Percentiles rank a stretch among this genome's conserved stretches.
Conservation (phyloP, 1,139 yeast genomes). For the Pichia sp. region DNA sequence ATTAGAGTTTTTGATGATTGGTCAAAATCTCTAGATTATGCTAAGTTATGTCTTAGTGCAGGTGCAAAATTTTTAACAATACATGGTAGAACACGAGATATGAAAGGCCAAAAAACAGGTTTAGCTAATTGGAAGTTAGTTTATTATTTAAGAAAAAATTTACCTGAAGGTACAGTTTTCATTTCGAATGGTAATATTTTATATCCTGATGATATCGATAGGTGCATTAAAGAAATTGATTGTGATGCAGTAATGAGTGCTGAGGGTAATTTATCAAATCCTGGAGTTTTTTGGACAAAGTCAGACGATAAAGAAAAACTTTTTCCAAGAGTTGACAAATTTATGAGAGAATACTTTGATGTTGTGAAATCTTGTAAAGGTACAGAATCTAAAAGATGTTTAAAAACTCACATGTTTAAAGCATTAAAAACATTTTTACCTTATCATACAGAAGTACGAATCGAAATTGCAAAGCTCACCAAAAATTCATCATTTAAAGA, state of each 20-base stretch:
- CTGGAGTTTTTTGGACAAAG: constrained; percentile 74
- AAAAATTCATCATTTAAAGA: constrained; percentile 42
- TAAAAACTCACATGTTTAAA: constrained; percentile 92
- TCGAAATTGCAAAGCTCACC: constrained; percentile 54
- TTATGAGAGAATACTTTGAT: constrained; percentile 83
- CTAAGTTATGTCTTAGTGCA: constrained; percentile 83
- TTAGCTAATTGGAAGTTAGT: constrained; percentile 88
- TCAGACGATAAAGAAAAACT: constrained; percentile 53
- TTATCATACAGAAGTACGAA: constrained; percentile 69
- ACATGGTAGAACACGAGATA: constrained; percentile 93
- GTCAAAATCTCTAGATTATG: constrained; percentile 80
- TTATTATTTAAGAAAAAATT: constrained; percentile 65
- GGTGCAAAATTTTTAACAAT: constrained; percentile 95
- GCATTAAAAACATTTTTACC: constrained; percentile 72
- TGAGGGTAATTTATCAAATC: constrained; percentile 89
- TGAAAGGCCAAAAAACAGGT: constrained; percentile 96
- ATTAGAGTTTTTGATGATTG: constrained; percentile 83
- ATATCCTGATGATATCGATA: constrained; percentile 69
- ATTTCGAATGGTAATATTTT: constrained; percentile 90
- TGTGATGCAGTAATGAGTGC: constrained; percentile 98
- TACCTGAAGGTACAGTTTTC: constrained; percentile 79
- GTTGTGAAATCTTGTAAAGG: constrained; percentile 64
- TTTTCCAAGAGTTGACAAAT: constrained; percentile 78
- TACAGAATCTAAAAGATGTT: constrained; percentile 69
- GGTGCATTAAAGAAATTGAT: constrained; percentile 55